Percentiles rank a stretch among this genome's conserved stretches.
Evolutionary conservation across 2,329 filamentous ascomycete genomes (phyloP).

Genomic region (Botrytis tulipae): DNA sequence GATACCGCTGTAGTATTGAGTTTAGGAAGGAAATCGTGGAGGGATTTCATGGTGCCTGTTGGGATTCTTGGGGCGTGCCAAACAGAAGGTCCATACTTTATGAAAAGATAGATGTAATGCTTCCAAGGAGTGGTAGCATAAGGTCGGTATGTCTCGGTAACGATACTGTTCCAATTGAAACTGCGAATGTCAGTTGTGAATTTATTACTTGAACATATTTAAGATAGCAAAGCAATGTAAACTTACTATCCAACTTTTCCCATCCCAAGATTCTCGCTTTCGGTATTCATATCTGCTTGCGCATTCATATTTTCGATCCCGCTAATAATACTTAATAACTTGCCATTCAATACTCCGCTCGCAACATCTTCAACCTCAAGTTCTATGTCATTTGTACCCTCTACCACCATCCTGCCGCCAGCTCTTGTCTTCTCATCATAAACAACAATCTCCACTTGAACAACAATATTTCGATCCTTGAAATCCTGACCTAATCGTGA

Average conservation of each 20-base stretch:
- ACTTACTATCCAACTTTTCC: constrained; percentile 9
- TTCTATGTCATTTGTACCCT: neutral
- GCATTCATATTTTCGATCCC: neutral
- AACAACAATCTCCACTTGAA: constrained; percentile 5
- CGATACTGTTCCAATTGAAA: neutral
- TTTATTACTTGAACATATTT: neutral
- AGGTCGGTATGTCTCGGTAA: constrained; percentile 5
- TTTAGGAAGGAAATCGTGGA: neutral
- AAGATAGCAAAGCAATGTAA: neutral
- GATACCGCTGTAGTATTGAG: neutral
- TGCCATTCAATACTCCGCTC: neutral
- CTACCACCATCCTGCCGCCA: constrained; percentile 14
- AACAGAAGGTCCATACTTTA: neutral
- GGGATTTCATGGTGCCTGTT: neutral
- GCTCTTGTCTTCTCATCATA: constrained; percentile 8
- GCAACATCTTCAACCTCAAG: constrained; percentile 18
- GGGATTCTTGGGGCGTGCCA: neutral
- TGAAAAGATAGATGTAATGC: neutral
- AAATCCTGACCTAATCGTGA: neutral
- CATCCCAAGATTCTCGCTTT: neutral
- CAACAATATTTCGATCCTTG: neutral
- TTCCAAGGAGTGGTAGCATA: constrained; percentile 8
- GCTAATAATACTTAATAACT: neutral
- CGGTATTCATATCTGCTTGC: neutral
- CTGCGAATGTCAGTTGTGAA: neutral